phyloP scores from a whole-genome alignment of 805 yeast genomes.

The Nakazawaea peltata region DNA sequence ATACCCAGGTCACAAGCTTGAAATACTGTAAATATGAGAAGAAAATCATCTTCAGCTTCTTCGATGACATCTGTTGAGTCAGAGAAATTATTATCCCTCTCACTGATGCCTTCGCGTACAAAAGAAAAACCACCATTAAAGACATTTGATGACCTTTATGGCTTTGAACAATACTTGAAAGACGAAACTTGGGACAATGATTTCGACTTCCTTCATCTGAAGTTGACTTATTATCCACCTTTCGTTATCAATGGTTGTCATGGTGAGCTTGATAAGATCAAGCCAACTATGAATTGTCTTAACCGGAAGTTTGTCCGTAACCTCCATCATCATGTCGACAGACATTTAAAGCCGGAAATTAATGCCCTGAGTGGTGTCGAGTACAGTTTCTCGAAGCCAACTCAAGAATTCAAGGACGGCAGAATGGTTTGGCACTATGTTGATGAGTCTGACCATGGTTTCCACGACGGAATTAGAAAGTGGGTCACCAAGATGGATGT shows the following conservation, averaged over 20 bases:
- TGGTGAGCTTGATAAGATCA: constrained; percentile 62
- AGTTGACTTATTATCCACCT: constrained; percentile 64
- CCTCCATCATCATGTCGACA: constrained; percentile 65
- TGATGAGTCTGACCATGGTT: constrained; percentile 53
- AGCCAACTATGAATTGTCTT: constrained; percentile 64
- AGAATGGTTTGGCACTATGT: constrained; percentile 55
- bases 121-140: constrained; percentile 15
- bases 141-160: constrained; percentile 50
- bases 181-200: constrained; percentile 76
- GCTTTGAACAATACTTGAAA: constrained; percentile 55
- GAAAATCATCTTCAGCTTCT: constrained; percentile 3
- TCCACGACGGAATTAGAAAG: constrained; percentile 37
- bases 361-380: constrained; percentile 42
- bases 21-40: constrained; percentile 3
- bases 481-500: constrained; percentile 61
- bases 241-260: constrained; percentile 60
- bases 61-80: no score
- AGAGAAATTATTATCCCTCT: not conserved
- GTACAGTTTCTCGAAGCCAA: constrained; percentile 29
- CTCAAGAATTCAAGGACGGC: constrained; percentile 38
- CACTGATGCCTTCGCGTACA: not conserved
- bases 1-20: no score
- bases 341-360: constrained; percentile 63
- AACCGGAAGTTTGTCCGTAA: constrained; percentile 66
- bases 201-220: constrained; percentile 60